These are phyloP conservation scores for Colletotrichum zoysiae DNA, from an alignment of 2,329 filamentous ascomycete genomes.

Conservation along the genomic window DNA sequence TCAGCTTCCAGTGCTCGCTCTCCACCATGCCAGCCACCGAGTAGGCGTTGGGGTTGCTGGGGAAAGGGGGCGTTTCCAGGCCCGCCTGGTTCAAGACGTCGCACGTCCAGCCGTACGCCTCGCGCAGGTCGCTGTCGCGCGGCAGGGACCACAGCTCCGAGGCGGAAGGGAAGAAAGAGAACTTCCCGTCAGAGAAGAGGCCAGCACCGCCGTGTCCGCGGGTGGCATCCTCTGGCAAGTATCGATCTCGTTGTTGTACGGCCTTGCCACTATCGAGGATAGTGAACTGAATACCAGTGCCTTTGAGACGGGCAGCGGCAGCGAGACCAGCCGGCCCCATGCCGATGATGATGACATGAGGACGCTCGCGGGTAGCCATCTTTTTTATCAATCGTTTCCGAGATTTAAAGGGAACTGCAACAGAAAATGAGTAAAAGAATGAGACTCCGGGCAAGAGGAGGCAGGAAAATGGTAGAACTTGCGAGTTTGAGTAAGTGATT, in stretches of 20 bases:
- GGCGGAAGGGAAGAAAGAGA: conserved; percentile 11
- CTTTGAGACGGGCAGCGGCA: conserved; percentile 48
- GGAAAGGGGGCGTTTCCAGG: conserved; percentile 2
- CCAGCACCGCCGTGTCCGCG: conserved; percentile 2
- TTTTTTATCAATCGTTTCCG: background rate
- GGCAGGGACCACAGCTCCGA: conserved; percentile 12
- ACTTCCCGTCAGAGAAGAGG: conserved; percentile 5
- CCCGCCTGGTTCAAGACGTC: conserved; percentile 8
- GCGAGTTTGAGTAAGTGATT: background rate
- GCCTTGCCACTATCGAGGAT: conserved; percentile 7
- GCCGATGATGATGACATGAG: conserved; percentile 49
- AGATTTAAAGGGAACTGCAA: background rate
- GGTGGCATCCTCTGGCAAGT: conserved; percentile 8
- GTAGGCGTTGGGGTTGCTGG: conserved; percentile 3
- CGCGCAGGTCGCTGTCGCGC: conserved; percentile 4
- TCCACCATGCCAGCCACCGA: conserved; percentile 13
- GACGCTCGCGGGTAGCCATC: background rate
- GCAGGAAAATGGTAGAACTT: background rate
- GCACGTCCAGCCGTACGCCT: conserved; percentile 4
- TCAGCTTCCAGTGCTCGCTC: conserved; percentile 7
- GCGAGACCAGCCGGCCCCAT: conserved; percentile 50
- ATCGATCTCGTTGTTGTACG: background rate
- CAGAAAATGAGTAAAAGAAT: background rate
- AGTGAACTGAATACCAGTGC: conserved; percentile 11
- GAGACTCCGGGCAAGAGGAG: background rate